phyloP scores from a whole-genome alignment of 768 basidiomycete species.

The Hygrophorus pudorinus region DNA sequence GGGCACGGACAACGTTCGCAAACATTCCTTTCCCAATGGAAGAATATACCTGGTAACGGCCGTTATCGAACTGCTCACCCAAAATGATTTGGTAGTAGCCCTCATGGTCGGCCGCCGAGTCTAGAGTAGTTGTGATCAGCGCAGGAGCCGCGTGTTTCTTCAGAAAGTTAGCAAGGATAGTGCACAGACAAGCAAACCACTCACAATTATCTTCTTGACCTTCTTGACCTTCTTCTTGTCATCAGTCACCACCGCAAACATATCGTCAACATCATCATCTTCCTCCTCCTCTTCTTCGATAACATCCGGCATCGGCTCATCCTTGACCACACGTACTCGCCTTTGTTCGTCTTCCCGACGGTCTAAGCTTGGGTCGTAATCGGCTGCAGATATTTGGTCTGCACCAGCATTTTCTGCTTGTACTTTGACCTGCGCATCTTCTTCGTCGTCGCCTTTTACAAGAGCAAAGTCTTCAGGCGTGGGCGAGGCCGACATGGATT shows the following conservation, averaged over 20 bases:
- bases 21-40: conserved; percentile 99
- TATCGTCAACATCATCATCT: conserved; percentile 88
- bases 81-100: conserved; percentile 94
- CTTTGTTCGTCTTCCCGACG: conserved; percentile 76
- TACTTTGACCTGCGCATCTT: conserved; percentile 33
- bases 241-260: conserved; percentile 66
- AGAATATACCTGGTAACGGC: conserved; percentile 90
- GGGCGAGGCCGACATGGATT: conserved; percentile 50
- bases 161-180: not conserved
- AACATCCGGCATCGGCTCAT: conserved; percentile 28
- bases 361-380: conserved; percentile 78
- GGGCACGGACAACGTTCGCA: conserved; percentile 88
- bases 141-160: conserved; percentile 48
- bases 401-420: conserved; percentile 34
- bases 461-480: conserved; percentile 53
- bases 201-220: conserved; percentile 45
- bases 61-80: conserved; percentile 88
- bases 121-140: conserved; percentile 67
- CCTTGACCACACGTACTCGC: conserved; percentile 38
- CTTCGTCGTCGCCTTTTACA: conserved; percentile 52
- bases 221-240: conserved; percentile 46
- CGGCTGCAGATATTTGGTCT: conserved; percentile 82
- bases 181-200: conserved; percentile 14
- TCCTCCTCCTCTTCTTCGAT: conserved; percentile 57
- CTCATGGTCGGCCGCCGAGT: conserved; percentile 88